phyloP scores from a whole-genome alignment of 2,329 filamentous ascomycete species.

The Clarireedia homoeocarpa region DNA sequence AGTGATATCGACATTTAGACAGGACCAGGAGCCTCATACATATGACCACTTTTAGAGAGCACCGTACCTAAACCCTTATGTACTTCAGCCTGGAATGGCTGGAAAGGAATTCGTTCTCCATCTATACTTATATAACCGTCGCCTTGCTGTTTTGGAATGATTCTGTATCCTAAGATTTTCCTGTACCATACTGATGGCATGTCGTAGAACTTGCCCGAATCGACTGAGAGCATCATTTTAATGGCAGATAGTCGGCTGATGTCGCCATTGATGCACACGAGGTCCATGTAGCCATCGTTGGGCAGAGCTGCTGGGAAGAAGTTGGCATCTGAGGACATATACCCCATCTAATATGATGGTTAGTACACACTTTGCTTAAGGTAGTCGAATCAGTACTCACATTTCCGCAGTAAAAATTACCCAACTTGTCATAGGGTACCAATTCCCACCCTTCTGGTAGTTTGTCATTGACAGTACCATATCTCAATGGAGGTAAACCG shows the following conservation, averaged over 20 bases:
- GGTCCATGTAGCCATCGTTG: conserved; percentile 77
- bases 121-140: conserved; percentile 90
- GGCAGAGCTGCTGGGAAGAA: conserved; percentile 83
- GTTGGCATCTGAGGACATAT: conserved; percentile 78
- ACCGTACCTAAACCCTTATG: conserved; percentile 76
- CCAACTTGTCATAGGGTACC: conserved; percentile 66
- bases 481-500: conserved; percentile 65
- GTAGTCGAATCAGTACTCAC: conserved; percentile 37
- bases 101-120: conserved; percentile 80
- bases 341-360: conserved; percentile 59
- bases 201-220: conserved; percentile 71
- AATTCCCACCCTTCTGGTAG: conserved; percentile 72
- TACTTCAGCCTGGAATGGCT: conserved; percentile 85
- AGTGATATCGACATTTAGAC: conserved; percentile 7
- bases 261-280: conserved; percentile 73
- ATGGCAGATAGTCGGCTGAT: conserved; percentile 59
- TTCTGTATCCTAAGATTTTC: conserved; percentile 81
- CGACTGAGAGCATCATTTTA: conserved; percentile 62
- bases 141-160: conserved; percentile 64
- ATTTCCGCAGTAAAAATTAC: conserved; percentile 92
- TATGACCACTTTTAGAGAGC: conserved; percentile 64
- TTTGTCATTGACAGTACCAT: conserved; percentile 71
- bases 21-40: conserved; percentile 57
- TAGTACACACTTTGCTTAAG: neutral
- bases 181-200: conserved; percentile 68